Evolutionary conservation across 2,329 filamentous ascomycete species (phyloP).

Genomic region (Colletotrichum sublineola): DNA sequence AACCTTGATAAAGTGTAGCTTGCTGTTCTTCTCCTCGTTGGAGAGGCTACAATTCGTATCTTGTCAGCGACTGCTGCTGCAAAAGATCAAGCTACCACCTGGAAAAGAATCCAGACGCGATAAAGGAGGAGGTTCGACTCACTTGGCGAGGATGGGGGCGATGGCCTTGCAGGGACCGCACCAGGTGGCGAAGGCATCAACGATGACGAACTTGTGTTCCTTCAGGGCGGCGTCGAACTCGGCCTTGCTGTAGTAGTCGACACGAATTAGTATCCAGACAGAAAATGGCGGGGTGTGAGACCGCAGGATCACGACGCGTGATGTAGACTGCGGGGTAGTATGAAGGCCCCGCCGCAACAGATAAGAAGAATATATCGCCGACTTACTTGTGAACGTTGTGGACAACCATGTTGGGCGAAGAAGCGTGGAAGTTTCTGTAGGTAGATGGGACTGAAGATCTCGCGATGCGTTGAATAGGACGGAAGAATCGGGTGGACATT

Average conservation of each 20-base stretch:
- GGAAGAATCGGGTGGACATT: constrained; percentile 38
- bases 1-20: constrained; percentile 85
- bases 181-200: constrained; percentile 92
- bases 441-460: constrained; percentile 16
- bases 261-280: not conserved
- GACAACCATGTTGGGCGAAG: constrained; percentile 59
- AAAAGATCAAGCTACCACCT: not conserved
- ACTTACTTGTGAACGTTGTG: constrained; percentile 57
- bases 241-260: constrained; percentile 60
- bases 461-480: constrained; percentile 37
- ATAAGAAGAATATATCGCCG: not conserved
- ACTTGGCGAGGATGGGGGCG: constrained; percentile 79
- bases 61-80: constrained; percentile 2
- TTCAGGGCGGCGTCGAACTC: constrained; percentile 70
- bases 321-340: not conserved
- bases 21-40: constrained; percentile 64
- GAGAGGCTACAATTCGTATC: not conserved
- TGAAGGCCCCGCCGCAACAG: not conserved
- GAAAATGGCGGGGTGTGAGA: not conserved
- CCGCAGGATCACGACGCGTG: not conserved
- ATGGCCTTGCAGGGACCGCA: constrained; percentile 97
- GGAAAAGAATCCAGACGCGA: not conserved
- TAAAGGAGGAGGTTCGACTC: constrained; percentile 50
- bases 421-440: constrained; percentile 52
- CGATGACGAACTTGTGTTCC: constrained; percentile 74